phyloP scores from a whole-genome alignment of 768 basidiomycete species.

The Xerocomellus amylosporus region DNA sequence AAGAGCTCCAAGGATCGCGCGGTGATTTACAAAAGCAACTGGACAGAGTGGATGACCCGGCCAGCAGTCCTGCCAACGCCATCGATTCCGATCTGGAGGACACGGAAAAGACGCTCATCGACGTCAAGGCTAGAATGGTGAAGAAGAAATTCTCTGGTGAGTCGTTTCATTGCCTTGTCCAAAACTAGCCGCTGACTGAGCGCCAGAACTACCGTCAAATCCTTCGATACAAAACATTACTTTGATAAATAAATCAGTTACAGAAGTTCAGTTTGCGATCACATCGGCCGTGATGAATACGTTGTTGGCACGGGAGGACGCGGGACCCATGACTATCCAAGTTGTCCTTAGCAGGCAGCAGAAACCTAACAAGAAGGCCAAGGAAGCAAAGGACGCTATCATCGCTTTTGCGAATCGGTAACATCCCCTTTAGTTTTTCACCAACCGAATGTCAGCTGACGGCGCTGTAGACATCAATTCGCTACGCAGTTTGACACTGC shows the following conservation, averaged over 20 bases:
- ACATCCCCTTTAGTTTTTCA: not conserved
- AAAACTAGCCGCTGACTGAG: not conserved
- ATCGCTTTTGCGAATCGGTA: constrained; percentile 17
- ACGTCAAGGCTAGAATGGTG: constrained; percentile 12
- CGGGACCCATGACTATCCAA: constrained; percentile 17
- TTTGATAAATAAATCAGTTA: not conserved
- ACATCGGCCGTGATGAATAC: constrained; percentile 7
- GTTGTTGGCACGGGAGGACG: constrained; percentile 15
- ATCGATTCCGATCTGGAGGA: constrained; percentile 22
- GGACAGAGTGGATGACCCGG: constrained; percentile 4
- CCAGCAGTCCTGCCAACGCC: not conserved
- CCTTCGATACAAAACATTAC: not conserved
- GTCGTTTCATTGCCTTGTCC: not conserved
- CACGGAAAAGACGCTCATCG: constrained; percentile 4
- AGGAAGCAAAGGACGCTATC: constrained; percentile 6
- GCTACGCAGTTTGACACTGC: not conserved
- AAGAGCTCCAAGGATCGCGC: constrained; percentile 11
- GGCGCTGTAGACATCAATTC: constrained; percentile 22
- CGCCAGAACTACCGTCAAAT: constrained; percentile 8
- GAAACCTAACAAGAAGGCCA: not conserved
- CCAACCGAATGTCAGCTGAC: constrained; percentile 3
- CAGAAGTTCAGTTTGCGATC: constrained; percentile 3
- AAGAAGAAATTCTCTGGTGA: constrained; percentile 25
- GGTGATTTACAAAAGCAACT: constrained; percentile 4
- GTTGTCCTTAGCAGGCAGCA: constrained; percentile 1